Base-by-base conservation (phyloP, 1,139 yeast species). In the Zygosaccharomyces pseudobailii region DNA sequence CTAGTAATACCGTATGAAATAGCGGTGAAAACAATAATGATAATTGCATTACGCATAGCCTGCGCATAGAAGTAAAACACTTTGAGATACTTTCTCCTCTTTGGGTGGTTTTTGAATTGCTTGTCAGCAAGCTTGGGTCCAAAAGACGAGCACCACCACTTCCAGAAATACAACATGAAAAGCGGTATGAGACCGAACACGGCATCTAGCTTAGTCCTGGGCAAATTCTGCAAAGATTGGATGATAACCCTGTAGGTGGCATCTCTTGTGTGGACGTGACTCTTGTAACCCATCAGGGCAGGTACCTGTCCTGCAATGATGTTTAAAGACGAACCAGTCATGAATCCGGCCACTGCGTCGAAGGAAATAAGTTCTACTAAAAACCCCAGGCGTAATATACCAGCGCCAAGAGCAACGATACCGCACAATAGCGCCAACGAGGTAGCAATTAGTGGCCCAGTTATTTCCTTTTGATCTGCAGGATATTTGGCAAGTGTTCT, bases 311-410 rank as follows among this genome's bases (percentile, higher is more conserved):
- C 96, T 49, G 74, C 69, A 40, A 85, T 74, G 61, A 90, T 90
- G 58, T 74, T 82, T 60, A 90, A 78, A 3, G 97, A 96, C 9
- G 96, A 88, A 47, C 97, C 97, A 34, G 94, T 78, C 94, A 90
- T 90, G 71, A 89, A 90, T 0, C 97, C 97, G 72, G 89, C 77
- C 40, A 90, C 96, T 0, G 96, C 96, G 33, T 96, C 96, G 58
- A 84, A 74, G 5, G 97, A 88, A 58, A 90, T 88, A 63, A 86
- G 82, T 65, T 90, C 97, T 43, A 90, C 79, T 47, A 90, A 74
- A 69, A 90, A 90, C 0, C 97, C 97, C 25, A 90, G 72, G 59
- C 96, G 77, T 55, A 90, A 71, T 9, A 90, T 48, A 55, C 97
- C 97, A 50, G 89, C 71, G 53, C 86, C 96, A 17, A 85, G 71